Evolutionary conservation across 208 protist species (phyloP), one percentile per base, ranked within the genome.

Genomic region (Trichomonas tenax): DNA sequence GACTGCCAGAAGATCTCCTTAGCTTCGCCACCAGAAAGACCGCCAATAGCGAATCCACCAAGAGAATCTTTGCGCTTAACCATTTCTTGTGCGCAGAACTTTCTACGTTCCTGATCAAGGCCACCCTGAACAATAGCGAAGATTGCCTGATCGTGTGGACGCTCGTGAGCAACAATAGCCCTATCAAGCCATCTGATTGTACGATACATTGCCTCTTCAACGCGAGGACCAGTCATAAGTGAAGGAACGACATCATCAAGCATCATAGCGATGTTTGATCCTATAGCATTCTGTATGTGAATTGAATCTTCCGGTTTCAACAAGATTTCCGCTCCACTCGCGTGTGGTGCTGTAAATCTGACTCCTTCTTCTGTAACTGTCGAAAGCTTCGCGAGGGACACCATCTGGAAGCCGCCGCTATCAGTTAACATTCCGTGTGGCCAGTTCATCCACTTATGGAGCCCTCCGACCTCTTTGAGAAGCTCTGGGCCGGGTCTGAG

Each of bases 261-360:
- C 96, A 98, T 98, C 99, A 99, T 99, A 97, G 99, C 99, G 96
- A 99, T 99, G 97, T 99, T 99, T 11, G 98, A 98, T 23, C 99
- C 99, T 97, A 99, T 99, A 38, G 98, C 97, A 96, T 99, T 99
- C 97, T 99, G 99, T 89, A 99, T 99, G 14, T 98, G 96, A 96
- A 99, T 99, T 84, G 98, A 99, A 38, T 99, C 98, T 97, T 99
- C 99, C 10, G 99, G 99, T 0, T 98, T 99, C 0, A 99, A 97
- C 82, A 99, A 96, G 88, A 99, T 98, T 36, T 98, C 97, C 84
- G 98, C 97, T 40, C 96, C 97, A 11, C 98, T 98, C 96, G 99
- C 99, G 96, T 99, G 98, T 0, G 99, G 99, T n/a, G 99, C 99
- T 95, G 98, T 97, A 97, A 99, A 99, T 34, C 97, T 98, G 0